Percentiles rank a stretch among this genome's conserved stretches.
Evolutionary conservation across 1,139 yeast genomes (phyloP).

Genomic region (Candida albicans): DNA sequence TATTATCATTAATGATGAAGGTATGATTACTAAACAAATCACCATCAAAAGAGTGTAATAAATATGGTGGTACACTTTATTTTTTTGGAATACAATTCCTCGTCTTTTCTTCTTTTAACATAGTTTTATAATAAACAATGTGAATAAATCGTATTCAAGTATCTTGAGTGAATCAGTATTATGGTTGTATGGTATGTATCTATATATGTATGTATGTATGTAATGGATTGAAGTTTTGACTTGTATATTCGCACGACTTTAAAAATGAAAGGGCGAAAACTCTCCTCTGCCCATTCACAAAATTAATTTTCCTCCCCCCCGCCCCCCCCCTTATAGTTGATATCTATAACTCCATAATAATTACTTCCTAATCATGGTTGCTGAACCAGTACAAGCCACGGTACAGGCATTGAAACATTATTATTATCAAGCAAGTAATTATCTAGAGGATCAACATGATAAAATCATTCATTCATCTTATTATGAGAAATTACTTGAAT

Average conservation of each 20-base stretch:
- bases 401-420: slow-evolving; percentile 29
- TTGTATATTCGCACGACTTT: too few relatives aligned
- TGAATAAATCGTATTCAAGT: too few relatives aligned
- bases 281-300: too few relatives aligned
- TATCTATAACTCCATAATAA: too few relatives aligned
- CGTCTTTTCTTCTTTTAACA: not conserved
- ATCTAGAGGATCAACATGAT: slow-evolving; percentile 27
- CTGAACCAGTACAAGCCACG: slow-evolving; percentile 48
- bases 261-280: too few relatives aligned
- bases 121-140: not conserved
- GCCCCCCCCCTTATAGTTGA: not conserved
- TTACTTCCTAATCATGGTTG: slow-evolving; percentile 35
- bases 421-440: slow-evolving; percentile 25
- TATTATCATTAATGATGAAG: not conserved
- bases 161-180: too few relatives aligned
- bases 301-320: too few relatives aligned
- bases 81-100: too few relatives aligned
- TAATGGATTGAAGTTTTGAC: too few relatives aligned
- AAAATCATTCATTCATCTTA: slow-evolving; percentile 21
- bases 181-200: too few relatives aligned
- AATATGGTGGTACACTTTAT: too few relatives aligned
- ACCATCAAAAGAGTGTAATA: not conserved
- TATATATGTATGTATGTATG: too few relatives aligned
- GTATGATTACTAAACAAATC: not conserved
- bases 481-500: slow-evolving; percentile 17